Percentiles rank a stretch among this genome's conserved stretches.
Conservation (phyloP, 2,329 filamentous ascomycete genomes). For the Clonostachys rosea region DNA sequence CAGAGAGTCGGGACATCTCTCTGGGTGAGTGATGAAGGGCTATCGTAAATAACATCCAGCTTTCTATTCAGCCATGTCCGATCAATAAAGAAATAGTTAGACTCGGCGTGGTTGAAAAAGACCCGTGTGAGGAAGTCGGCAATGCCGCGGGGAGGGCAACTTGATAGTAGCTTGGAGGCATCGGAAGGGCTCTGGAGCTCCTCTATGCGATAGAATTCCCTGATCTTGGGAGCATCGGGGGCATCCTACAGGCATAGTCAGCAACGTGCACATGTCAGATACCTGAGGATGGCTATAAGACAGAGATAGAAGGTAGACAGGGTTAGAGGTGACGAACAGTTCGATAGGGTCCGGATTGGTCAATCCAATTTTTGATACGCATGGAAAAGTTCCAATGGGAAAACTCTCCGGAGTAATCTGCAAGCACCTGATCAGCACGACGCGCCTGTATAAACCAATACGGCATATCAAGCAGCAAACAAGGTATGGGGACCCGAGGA, state of each 20-base stretch:
- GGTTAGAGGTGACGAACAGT: background rate
- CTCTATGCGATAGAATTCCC: slow-evolving; percentile 38
- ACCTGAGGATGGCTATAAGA: background rate
- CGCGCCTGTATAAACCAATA: too few relatives aligned
- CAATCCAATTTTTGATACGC: slow-evolving; percentile 43
- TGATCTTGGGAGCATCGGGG: slow-evolving; percentile 19
- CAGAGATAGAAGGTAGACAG: background rate
- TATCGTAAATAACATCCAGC: slow-evolving; percentile 33
- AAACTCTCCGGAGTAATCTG: slow-evolving; percentile 47
- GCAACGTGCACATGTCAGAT: background rate
- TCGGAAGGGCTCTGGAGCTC: slow-evolving; percentile 35
- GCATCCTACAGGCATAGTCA: background rate
- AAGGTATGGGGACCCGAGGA: background rate
- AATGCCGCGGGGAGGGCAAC: slow-evolving; percentile 38
- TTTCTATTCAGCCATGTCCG: slow-evolving; percentile 32
- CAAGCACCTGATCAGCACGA: background rate
- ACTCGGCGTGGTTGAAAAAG: slow-evolving; percentile 42
- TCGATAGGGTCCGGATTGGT: slow-evolving; percentile 17
- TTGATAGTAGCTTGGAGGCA: background rate
- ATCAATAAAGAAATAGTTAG: slow-evolving; percentile 44
- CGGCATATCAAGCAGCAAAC: background rate
- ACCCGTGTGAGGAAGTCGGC: slow-evolving; percentile 38
- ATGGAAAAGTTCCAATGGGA: slow-evolving; percentile 50
- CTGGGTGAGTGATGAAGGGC: slow-evolving; percentile 26
- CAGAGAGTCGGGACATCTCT: slow-evolving; percentile 35